Evolutionary conservation across 1,139 yeast genomes (phyloP).

Genomic region (Sporopachydermia cereana): DNA sequence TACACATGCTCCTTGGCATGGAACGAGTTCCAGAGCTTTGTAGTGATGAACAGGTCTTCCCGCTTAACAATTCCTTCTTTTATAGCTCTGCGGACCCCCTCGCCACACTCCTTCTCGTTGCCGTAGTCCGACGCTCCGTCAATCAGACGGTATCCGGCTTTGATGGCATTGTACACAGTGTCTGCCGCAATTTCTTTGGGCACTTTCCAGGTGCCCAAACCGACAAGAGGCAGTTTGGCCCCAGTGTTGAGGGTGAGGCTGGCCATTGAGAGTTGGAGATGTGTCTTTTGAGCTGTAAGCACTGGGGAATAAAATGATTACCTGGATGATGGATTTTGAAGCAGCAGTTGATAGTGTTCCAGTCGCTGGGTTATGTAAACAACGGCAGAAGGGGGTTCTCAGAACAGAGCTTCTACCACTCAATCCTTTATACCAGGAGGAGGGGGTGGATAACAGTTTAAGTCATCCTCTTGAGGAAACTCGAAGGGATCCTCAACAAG

Average conservation of each 20-base stretch:
- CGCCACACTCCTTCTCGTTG: constrained; percentile 63
- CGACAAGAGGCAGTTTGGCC: constrained; percentile 47
- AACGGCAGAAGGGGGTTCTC: too few relatives aligned
- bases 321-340: too few relatives aligned
- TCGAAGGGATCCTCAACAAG: too few relatives aligned
- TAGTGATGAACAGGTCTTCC: constrained; percentile 55
- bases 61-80: constrained; percentile 56
- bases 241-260: constrained; percentile 44
- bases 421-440: too few relatives aligned
- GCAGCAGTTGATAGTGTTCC: too few relatives aligned
- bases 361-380: too few relatives aligned
- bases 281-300: too few relatives aligned
- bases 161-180: constrained; percentile 53
- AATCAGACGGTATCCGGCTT: constrained; percentile 60
- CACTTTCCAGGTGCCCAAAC: constrained; percentile 62
- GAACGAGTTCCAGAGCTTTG: constrained; percentile 67
- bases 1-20: constrained; percentile 40
- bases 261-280: too few relatives aligned
- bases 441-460: too few relatives aligned
- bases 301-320: too few relatives aligned
- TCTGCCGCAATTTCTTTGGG: constrained; percentile 44
- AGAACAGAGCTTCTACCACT: too few relatives aligned
- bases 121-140: constrained; percentile 77
- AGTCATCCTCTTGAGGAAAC: too few relatives aligned
- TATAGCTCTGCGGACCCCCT: constrained; percentile 53